These are phyloP conservation scores for Bruguiera sexangula DNA, from an alignment of 345 rosid genomes.

Conservation along the genomic window DNA sequence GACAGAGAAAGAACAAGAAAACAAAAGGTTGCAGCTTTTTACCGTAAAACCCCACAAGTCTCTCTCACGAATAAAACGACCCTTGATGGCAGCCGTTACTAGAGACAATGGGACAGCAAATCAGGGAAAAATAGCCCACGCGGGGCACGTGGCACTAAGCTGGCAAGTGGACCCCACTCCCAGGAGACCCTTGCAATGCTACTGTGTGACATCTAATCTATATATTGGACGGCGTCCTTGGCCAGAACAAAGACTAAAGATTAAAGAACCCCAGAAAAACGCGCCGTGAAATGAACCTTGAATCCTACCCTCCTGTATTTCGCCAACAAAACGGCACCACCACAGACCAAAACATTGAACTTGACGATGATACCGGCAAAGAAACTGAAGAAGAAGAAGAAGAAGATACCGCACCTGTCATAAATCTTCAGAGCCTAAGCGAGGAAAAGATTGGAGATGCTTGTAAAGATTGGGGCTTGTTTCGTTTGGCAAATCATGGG, in stretches of 20 bases:
- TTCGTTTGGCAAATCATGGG: slow-evolving; percentile 68
- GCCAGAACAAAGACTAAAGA: neutral
- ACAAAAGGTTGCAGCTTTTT: neutral
- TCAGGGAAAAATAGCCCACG: neutral
- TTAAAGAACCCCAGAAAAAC: neutral
- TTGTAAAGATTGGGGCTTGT: slow-evolving; percentile 63
- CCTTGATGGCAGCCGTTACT: neutral
- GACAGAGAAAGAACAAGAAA: too few species aligned
- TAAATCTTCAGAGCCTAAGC: slow-evolving; percentile 48
- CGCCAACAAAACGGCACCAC: slow-evolving; percentile 18
- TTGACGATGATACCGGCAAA: neutral
- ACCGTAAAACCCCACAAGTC: neutral
- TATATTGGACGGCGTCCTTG: too few species aligned
- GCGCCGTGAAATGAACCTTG: slow-evolving; percentile 20
- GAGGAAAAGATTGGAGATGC: slow-evolving; percentile 43
- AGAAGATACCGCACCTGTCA: slow-evolving; percentile 37
- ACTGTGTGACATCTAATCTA: too few species aligned
- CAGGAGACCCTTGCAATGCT: too few species aligned
- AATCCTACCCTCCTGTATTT: slow-evolving; percentile 52
- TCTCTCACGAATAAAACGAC: neutral
- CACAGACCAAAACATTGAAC: slow-evolving; percentile 13
- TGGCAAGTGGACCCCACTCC: too few species aligned
- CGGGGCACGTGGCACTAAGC: neutral
- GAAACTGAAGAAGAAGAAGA: slow-evolving; percentile 18
- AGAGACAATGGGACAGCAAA: neutral